These are phyloP conservation scores for Wickerhamiella vanderwaltii DNA, from an alignment of 805 yeast species.

Conservation along the genomic window DNA sequence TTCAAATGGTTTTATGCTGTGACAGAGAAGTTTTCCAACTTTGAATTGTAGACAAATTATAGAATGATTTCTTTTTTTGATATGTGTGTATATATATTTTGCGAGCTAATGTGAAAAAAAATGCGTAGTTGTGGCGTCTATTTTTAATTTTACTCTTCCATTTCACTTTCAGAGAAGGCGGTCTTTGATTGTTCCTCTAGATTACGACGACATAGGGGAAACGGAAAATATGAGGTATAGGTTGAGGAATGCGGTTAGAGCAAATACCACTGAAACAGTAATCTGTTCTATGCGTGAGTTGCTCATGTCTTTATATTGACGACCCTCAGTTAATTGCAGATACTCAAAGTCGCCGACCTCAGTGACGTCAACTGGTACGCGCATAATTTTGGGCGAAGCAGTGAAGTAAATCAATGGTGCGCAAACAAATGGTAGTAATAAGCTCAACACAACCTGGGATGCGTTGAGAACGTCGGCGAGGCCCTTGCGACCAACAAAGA, in stretches of 20 bases:
- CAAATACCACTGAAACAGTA: slow-evolving; percentile 53
- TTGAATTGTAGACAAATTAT: not conserved
- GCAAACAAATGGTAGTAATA: slow-evolving; percentile 73
- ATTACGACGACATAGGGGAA: too few species aligned
- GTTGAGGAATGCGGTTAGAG: slow-evolving; percentile 56
- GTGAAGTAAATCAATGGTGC: slow-evolving; percentile 84
- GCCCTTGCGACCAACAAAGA: slow-evolving; percentile 70
- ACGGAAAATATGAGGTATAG: slow-evolving; percentile 46
- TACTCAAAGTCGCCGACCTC: slow-evolving; percentile 13
- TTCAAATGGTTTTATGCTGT: slow-evolving; percentile 53
- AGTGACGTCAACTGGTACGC: slow-evolving; percentile 28
- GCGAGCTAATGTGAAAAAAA: too few species aligned
- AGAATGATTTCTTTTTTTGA: too few species aligned
- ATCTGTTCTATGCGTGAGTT: slow-evolving; percentile 46
- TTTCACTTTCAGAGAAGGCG: too few species aligned
- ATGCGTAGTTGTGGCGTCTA: too few species aligned
- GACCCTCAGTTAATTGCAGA: slow-evolving; percentile 21
- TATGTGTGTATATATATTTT: too few species aligned
- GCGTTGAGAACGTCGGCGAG: slow-evolving; percentile 57
- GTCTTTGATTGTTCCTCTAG: too few species aligned
- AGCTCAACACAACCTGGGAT: slow-evolving; percentile 69
- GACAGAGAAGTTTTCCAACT: slow-evolving; percentile 21
- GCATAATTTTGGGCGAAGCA: slow-evolving; percentile 53
- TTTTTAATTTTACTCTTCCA: not conserved
- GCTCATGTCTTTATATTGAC: slow-evolving; percentile 48